phyloP scores from a whole-genome alignment of 805 yeast species.

The Wickerhamomyces hampshirensis region DNA sequence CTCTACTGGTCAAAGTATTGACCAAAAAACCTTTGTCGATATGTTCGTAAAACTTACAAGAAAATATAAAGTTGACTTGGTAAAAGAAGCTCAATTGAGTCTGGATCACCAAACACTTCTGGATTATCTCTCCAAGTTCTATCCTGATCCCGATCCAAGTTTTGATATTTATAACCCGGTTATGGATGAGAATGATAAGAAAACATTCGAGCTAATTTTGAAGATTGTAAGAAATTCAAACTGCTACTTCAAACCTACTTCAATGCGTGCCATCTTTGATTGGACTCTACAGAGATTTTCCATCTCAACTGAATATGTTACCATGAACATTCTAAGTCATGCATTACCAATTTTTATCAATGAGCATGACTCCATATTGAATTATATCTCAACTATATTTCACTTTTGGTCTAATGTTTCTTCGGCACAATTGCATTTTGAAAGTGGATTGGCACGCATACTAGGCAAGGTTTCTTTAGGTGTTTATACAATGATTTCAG shows the following conservation, averaged over 20 bases:
- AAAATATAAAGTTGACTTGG: conserved; percentile 27
- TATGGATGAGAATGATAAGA: conserved; percentile 35
- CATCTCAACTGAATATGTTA: conserved; percentile 45
- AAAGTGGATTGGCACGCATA: conserved; percentile 55
- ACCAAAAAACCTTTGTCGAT: conserved; percentile 54
- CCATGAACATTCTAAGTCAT: conserved; percentile 48
- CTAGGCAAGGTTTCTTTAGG: conserved; percentile 56
- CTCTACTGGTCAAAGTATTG: conserved; percentile 65
- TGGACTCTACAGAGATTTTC: conserved; percentile 48
- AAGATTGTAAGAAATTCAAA: conserved; percentile 51
- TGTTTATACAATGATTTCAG: conserved; percentile 33
- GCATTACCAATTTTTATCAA: conserved; percentile 43
- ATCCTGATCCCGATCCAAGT: conserved; percentile 45
- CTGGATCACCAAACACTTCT: conserved; percentile 33
- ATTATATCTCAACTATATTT: conserved; percentile 62
- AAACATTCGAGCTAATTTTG: conserved; percentile 42
- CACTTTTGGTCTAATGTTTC: conserved; percentile 64
- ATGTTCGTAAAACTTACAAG: conserved; percentile 55
- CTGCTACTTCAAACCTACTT: conserved; percentile 44
- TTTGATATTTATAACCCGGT: conserved; percentile 34
- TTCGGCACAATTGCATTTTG: conserved; percentile 26
- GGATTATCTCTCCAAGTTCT: conserved; percentile 29
- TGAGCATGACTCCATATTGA: conserved; percentile 37
- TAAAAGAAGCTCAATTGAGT: conserved; percentile 22
- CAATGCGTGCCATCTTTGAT: conserved; percentile 46